Conservation (phyloP, 2,329 filamentous ascomycete genomes). For the Thielaviopsis ethacetica region DNA sequence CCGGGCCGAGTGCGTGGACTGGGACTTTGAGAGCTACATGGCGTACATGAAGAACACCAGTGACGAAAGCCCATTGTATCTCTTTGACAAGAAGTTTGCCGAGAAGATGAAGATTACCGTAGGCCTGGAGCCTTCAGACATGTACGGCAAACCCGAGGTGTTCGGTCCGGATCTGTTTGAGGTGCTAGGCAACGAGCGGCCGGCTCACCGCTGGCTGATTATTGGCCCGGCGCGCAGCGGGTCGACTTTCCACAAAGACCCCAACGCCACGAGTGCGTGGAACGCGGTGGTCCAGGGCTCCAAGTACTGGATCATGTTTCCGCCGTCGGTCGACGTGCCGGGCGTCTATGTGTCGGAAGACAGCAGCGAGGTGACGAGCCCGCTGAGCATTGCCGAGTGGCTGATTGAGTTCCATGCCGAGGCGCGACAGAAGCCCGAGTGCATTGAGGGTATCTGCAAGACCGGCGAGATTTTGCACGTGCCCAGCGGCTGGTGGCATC, state of each 20-base stretch:
- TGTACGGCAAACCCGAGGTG: conserved; percentile 68
- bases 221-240: conserved; percentile 75
- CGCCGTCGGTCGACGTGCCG: conserved; percentile 59
- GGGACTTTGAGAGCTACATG: conserved; percentile 67
- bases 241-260: conserved; percentile 85
- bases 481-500: conserved; percentile 90
- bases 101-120: conserved; percentile 65
- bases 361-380: conserved; percentile 82
- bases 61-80: conserved; percentile 82
- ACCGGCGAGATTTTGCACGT: conserved; percentile 83
- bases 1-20: conserved; percentile 85
- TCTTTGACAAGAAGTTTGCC: conserved; percentile 78
- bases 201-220: conserved; percentile 85
- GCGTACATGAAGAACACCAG: conserved; percentile 63
- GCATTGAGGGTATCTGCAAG: conserved; percentile 68
- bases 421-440: conserved; percentile 59
- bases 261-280: conserved; percentile 66
- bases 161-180: conserved; percentile 80
- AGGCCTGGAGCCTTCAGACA: conserved; percentile 30
- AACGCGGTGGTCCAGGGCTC: conserved; percentile 79
- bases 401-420: conserved; percentile 76
- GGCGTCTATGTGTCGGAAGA: conserved; percentile 83
- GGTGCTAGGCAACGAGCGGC: conserved; percentile 59
- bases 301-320: conserved; percentile 99
- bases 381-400: conserved; percentile 94